These are phyloP conservation scores for Phytophthora constricta DNA, from an alignment of 352 stramenopile species.

Conservation along the genomic window DNA sequence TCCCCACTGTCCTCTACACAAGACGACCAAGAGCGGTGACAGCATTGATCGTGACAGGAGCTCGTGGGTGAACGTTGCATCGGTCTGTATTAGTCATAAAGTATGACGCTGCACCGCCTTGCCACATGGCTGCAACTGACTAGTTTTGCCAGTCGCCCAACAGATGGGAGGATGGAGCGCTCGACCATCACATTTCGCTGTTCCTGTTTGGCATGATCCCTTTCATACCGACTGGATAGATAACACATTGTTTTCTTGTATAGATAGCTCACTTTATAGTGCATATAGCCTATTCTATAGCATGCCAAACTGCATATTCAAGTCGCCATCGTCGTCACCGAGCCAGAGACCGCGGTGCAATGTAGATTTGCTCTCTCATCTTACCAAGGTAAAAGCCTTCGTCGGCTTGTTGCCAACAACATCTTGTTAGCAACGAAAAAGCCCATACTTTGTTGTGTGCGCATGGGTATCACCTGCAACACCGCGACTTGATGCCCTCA, in stretches of 20 bases:
- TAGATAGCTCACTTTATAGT: too few relatives aligned
- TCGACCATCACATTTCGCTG: background rate
- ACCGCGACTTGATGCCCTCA: background rate
- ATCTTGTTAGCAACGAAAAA: too few relatives aligned
- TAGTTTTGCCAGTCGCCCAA: constrained; percentile 1
- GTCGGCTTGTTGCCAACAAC: constrained; percentile 11
- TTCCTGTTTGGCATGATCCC: too few relatives aligned
- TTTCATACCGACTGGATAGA: too few relatives aligned
- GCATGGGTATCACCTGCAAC: background rate
- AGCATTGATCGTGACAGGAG: too few relatives aligned
- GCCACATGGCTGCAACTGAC: background rate
- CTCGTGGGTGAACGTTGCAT: too few relatives aligned
- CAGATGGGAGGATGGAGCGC: background rate
- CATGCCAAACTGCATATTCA: constrained; percentile 18
- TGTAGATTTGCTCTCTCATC: constrained; percentile 19
- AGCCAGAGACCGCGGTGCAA: constrained; percentile 3
- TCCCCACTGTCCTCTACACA: background rate
- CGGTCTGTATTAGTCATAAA: too few relatives aligned
- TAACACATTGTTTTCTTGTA: too few relatives aligned
- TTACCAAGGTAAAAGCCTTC: constrained; percentile 9
- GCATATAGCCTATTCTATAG: background rate
- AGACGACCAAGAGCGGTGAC: too few relatives aligned
- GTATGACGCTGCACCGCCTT: too few relatives aligned
- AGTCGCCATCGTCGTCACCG: constrained; percentile 31
- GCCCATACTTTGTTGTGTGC: too few relatives aligned